Evolutionary conservation across 495 filamentous ascomycete species (phyloP).

Genomic region (Penicillium fimorum): DNA sequence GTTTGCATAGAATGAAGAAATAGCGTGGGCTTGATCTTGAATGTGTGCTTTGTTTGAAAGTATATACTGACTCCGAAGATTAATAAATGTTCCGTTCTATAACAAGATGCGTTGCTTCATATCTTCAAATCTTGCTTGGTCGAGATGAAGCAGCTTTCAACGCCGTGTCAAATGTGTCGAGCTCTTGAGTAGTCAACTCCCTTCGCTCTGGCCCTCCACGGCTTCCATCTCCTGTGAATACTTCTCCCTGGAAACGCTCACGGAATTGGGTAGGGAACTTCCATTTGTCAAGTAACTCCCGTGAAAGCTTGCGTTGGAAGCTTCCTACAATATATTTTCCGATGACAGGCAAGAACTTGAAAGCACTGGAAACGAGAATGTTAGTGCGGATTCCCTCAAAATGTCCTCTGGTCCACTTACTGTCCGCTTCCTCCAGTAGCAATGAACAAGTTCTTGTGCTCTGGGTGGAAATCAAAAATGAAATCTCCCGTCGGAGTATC

Average conservation of each 20-base stretch:
- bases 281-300: slow-evolving; percentile 40
- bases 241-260: slow-evolving; percentile 22
- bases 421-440: no score
- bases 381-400: not conserved
- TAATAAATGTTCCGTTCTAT: not conserved
- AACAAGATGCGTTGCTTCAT: not conserved
- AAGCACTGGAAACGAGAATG: slow-evolving; percentile 26
- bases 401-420: no score
- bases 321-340: slow-evolving; percentile 44
- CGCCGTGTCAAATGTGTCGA: slow-evolving; percentile 18
- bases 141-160: slow-evolving; percentile 17
- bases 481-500: no score
- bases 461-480: no score
- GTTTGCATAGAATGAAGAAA: no score
- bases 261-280: slow-evolving; percentile 31
- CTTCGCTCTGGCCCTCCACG: slow-evolving; percentile 33
- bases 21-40: no score
- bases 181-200: slow-evolving; percentile 27
- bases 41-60: not conserved
- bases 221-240: slow-evolving; percentile 34
- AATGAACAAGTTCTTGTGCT: no score
- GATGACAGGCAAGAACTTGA: slow-evolving; percentile 51
- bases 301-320: slow-evolving; percentile 34
- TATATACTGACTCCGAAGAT: not conserved
- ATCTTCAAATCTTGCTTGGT: slow-evolving; percentile 29